Evolutionary conservation across 108 stramenopile genomes (phyloP).

Genomic region (Cyclotella cryptica): DNA sequence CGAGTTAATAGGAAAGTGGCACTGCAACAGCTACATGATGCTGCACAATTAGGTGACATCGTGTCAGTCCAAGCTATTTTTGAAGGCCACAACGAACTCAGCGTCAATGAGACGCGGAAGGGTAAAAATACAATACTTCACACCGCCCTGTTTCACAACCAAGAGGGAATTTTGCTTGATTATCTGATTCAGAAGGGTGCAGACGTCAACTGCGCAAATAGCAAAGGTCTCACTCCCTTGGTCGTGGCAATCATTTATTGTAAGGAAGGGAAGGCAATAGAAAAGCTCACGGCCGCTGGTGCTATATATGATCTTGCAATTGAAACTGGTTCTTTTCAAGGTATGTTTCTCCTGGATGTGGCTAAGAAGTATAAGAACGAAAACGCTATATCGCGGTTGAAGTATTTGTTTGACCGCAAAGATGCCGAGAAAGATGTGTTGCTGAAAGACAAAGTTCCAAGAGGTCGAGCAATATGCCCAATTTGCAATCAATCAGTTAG

Average conservation of each 20-base stretch:
- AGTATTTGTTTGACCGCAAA: not conserved
- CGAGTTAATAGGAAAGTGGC: not conserved
- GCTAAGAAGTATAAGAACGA: conserved; percentile 18
- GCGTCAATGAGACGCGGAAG: conserved; percentile 14
- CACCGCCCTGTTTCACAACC: conserved; percentile 39
- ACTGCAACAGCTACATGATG: conserved; percentile 27
- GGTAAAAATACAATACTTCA: conserved; percentile 37
- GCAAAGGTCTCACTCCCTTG: conserved; percentile 30
- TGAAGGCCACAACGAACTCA: not conserved
- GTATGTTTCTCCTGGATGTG: conserved; percentile 25
- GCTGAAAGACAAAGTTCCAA: not conserved
- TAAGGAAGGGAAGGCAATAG: conserved; percentile 17
- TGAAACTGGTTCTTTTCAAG: conserved; percentile 16
- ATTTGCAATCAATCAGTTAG: conserved; percentile 27
- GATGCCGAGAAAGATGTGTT: not conserved
- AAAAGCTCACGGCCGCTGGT: conserved; percentile 28
- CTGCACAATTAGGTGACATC: conserved; percentile 33
- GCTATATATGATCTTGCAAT: conserved; percentile 6
- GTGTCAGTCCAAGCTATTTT: conserved; percentile 23
- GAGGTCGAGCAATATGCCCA: conserved; percentile 17
- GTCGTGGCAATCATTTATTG: conserved; percentile 28
- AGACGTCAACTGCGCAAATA: conserved; percentile 26
- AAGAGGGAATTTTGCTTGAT: conserved; percentile 39
- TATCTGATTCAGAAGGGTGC: conserved; percentile 31
- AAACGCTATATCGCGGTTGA: conserved; percentile 9